These are phyloP conservation scores for Xerocomus amazonicus DNA, from an alignment of 1,284 basidiomycete species.

Conservation along the genomic window DNA sequence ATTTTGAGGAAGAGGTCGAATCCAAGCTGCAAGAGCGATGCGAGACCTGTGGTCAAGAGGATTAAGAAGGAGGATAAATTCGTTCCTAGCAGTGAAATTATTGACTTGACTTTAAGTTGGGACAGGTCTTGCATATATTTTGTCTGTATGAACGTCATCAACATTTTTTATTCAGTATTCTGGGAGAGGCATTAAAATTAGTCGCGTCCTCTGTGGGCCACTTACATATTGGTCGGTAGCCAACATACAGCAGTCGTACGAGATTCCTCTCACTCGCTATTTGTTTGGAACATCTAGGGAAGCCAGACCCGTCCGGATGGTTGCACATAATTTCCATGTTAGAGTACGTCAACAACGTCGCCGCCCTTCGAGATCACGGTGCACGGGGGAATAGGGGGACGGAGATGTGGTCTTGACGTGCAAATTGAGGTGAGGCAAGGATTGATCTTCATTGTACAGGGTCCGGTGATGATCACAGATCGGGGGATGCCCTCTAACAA, in stretches of 20 bases:
- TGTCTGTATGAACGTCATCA: neutral
- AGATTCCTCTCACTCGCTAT: too few relatives aligned
- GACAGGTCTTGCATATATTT: neutral
- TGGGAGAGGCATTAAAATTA: too few relatives aligned
- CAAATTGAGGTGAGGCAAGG: conserved; percentile 8
- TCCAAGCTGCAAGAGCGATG: neutral
- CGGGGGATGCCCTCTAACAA: conserved; percentile 21
- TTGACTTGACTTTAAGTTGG: conserved; percentile 29
- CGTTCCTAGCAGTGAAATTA: conserved; percentile 19
- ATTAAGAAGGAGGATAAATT: conserved; percentile 25
- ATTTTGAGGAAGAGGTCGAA: conserved; percentile 7
- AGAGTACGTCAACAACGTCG: conserved; percentile 8
- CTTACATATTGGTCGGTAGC: too few relatives aligned
- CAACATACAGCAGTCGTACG: too few relatives aligned
- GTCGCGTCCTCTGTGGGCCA: too few relatives aligned
- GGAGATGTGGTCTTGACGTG: conserved; percentile 4
- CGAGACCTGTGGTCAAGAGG: conserved; percentile 19
- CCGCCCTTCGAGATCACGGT: neutral
- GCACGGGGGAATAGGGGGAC: conserved; percentile 3
- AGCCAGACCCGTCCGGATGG: conserved; percentile 26
- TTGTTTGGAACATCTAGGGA: too few relatives aligned
- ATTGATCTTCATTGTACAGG: conserved; percentile 15
- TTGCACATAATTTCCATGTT: conserved; percentile 90
- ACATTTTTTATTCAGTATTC: too few relatives aligned
- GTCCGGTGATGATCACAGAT: conserved; percentile 20